Percentiles rank a stretch among this genome's conserved stretches.
These are phyloP conservation scores for Trichocladium antarcticum DNA, from an alignment of 495 filamentous ascomycete species.

Conservation along the genomic window DNA sequence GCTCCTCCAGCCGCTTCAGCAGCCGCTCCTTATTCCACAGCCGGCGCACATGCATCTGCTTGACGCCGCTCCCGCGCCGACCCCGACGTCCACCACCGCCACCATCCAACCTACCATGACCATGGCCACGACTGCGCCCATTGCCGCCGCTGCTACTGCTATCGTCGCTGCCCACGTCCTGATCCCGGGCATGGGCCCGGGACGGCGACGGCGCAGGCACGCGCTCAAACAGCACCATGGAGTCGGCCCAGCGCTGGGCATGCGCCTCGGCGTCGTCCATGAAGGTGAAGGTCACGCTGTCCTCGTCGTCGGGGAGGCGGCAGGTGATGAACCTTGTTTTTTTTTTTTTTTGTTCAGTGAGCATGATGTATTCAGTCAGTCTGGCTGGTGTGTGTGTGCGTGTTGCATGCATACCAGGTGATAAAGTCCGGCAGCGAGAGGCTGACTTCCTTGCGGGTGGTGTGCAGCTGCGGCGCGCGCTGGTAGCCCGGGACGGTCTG, in stretches of 20 bases:
- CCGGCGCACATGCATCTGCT: constrained; percentile 22
- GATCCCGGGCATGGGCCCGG: no score
- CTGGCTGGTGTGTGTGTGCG: no score
- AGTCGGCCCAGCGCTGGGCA: constrained; percentile 19
- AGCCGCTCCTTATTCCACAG: constrained; percentile 21
- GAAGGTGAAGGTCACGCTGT: constrained; percentile 24
- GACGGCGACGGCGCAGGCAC: background rate
- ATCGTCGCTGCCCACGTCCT: no score
- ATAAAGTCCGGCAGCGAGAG: constrained; percentile 21
- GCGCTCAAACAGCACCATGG: constrained; percentile 21
- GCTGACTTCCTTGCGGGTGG: constrained; percentile 19
- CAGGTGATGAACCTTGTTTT: constrained; percentile 25
- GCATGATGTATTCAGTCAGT: no score
- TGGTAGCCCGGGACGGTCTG: constrained; percentile 15
- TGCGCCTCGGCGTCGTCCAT: constrained; percentile 11
- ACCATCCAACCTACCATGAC: no score
- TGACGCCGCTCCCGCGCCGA: constrained; percentile 10
- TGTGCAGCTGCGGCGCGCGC: constrained; percentile 14
- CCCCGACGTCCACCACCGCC: no score
- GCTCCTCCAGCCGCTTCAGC: constrained; percentile 17
- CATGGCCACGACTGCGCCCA: no score
- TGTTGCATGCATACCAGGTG: constrained; percentile 20
- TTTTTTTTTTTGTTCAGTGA: no score
- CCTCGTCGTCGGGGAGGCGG: constrained; percentile 28
- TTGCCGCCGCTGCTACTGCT: no score